Conservation (phyloP, 768 basidiomycete species). For the Lentinula raphanica region DNA sequence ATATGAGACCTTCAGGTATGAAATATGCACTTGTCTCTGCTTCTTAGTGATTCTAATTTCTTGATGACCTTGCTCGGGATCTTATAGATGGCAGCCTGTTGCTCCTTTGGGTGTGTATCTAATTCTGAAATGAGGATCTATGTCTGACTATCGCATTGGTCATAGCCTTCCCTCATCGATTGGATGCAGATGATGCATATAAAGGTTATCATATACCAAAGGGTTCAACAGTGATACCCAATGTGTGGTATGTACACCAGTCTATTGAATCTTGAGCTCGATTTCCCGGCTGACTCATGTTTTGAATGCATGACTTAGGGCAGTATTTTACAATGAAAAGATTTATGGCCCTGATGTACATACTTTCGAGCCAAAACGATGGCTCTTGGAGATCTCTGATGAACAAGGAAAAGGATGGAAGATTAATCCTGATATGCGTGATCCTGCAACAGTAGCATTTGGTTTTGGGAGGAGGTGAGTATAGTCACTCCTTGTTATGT, state of each 20-base stretch:
- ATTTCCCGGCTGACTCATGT: too few species aligned
- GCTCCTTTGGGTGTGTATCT: neutral
- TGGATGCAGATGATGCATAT: slow-evolving; percentile 25
- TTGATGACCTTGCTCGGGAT: too few species aligned
- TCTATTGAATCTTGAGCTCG: too few species aligned
- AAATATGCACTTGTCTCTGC: too few species aligned
- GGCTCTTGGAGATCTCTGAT: neutral
- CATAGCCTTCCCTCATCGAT: slow-evolving; percentile 22
- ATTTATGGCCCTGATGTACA: neutral
- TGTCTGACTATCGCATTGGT: too few species aligned
- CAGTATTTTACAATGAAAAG: neutral
- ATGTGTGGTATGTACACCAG: slow-evolving; percentile 28
- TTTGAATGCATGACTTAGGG: neutral
- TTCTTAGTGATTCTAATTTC: too few species aligned
- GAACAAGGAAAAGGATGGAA: neutral
- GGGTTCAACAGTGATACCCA: slow-evolving; percentile 27
- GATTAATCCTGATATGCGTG: neutral
- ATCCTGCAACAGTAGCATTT: neutral
- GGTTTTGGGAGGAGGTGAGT: neutral
- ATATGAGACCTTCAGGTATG: neutral
- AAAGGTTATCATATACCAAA: slow-evolving; percentile 27
- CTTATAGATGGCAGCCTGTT: neutral
- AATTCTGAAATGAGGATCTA: neutral
- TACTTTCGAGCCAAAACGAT: neutral
- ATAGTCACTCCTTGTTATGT: too few species aligned